Evolutionary conservation across 2,329 filamentous ascomycete genomes (phyloP).

Genomic region (Clarireedia sp.): DNA sequence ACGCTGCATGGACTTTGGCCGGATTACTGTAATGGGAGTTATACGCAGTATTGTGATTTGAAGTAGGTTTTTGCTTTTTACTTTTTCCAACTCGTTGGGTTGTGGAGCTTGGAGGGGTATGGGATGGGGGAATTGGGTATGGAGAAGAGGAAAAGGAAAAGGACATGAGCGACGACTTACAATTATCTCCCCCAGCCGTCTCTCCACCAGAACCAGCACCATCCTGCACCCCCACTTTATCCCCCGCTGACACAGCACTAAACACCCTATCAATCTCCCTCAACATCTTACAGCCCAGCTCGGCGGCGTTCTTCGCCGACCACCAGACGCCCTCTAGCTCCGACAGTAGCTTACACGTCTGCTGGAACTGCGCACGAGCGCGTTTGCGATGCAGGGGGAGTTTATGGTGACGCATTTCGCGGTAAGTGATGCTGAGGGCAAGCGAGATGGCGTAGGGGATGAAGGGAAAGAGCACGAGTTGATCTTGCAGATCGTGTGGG

Average conservation of each 20-base stretch:
- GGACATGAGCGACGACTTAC: background rate
- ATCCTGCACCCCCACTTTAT: background rate
- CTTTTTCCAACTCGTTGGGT: background rate
- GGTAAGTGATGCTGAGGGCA: constrained; percentile 53
- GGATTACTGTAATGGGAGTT: constrained; percentile 47
- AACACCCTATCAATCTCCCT: constrained; percentile 23
- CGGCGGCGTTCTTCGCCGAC: constrained; percentile 36
- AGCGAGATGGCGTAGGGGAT: constrained; percentile 55
- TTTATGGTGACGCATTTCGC: constrained; percentile 55
- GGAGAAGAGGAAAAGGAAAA: background rate
- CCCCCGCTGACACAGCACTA: constrained; percentile 9
- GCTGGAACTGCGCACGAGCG: constrained; percentile 46
- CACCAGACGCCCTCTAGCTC: constrained; percentile 50
- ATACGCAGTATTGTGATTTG: constrained; percentile 61
- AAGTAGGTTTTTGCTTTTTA: constrained; percentile 20
- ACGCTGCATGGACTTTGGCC: constrained; percentile 38
- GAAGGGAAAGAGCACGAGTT: constrained; percentile 43
- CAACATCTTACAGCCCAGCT: constrained; percentile 19
- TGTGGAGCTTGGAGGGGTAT: background rate
- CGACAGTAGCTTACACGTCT: constrained; percentile 45
- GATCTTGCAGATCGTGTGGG: constrained; percentile 31
- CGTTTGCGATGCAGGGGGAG: constrained; percentile 50
- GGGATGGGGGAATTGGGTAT: background rate
- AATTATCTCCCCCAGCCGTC: too few relatives aligned
- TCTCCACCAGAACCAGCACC: too few relatives aligned